A percentile compares a stretch with the other conserved stretches of the same genome.
These are phyloP conservation scores for Citrus unshiu DNA, from an alignment of 345 rosid genomes.

Conservation along the genomic window DNA sequence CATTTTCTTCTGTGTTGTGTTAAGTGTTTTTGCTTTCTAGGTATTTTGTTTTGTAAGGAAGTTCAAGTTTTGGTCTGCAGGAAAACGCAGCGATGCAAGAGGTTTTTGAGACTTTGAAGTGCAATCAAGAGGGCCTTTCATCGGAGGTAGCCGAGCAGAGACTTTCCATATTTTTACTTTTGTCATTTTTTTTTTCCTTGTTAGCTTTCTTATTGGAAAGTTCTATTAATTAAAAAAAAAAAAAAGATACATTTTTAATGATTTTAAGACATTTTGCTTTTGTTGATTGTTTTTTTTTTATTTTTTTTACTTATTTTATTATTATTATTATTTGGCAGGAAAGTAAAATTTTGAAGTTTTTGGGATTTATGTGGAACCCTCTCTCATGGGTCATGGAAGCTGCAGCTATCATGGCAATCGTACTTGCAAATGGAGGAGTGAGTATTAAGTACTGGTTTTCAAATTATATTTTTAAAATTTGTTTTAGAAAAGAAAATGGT, in stretches of 20 bases:
- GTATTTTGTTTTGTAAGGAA: constrained; percentile 10
- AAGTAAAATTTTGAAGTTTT: constrained; percentile 51
- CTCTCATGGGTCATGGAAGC: constrained; percentile 79
- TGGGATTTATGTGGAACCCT: constrained; percentile 80
- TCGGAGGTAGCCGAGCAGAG: constrained; percentile 56
- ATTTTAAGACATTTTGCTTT: neutral
- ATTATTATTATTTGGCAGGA: constrained; percentile 31
- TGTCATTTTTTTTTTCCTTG: neutral
- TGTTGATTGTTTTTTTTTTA: no score
- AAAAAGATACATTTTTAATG: neutral
- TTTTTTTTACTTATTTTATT: no score
- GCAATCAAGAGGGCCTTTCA: constrained; percentile 48
- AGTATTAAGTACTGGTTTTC: constrained; percentile 1
- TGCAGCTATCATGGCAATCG: constrained; percentile 71
- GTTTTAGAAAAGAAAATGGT: neutral
- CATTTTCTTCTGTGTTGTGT: neutral
- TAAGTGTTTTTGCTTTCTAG: neutral
- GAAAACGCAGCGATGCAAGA: constrained; percentile 61
- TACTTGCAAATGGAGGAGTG: constrained; percentile 70
- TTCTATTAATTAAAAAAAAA: neutral
- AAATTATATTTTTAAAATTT: neutral
- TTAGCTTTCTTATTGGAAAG: neutral
- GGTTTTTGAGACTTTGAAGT: constrained; percentile 57
- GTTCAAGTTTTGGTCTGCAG: constrained; percentile 30
- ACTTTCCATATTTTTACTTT: constrained; percentile 14